phyloP scores from a whole-genome alignment of 805 yeast species.

The Scheffersomyces stipitis region DNA sequence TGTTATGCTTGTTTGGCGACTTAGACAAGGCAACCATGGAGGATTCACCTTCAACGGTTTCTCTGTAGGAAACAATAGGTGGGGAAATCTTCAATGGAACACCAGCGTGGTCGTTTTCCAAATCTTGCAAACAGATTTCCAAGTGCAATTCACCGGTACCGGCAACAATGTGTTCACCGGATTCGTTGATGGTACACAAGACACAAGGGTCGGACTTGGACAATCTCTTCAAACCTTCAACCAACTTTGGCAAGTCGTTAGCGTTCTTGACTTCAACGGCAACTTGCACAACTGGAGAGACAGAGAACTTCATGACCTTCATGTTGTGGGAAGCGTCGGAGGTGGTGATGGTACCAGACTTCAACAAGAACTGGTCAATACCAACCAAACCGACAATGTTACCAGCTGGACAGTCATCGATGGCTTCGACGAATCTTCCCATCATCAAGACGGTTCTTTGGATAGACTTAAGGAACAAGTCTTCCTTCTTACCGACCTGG shows the following conservation, averaged over 20 bases:
- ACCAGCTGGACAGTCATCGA: constrained; percentile 99
- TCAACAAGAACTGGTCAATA: constrained; percentile 98
- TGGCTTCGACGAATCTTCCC: constrained; percentile 98
- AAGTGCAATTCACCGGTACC: constrained; percentile 99
- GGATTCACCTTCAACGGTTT: constrained; percentile 92
- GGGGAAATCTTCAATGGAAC: constrained; percentile 96
- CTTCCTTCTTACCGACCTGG: constrained; percentile 97
- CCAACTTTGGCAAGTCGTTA: constrained; percentile 98
- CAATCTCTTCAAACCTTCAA: constrained; percentile 99
- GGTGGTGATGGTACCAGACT: constrained; percentile 99
- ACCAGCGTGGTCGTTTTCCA: constrained; percentile 99
- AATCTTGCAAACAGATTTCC: constrained; percentile 95
- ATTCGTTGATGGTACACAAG: constrained; percentile 76
- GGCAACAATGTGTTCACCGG: constrained; percentile 99
- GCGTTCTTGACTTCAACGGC: constrained; percentile 99
- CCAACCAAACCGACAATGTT: constrained; percentile 99
- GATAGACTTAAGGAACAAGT: constrained; percentile 92
- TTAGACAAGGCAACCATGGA: constrained; percentile 95
- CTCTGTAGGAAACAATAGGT: constrained; percentile 98
- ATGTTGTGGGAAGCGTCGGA: constrained; percentile 96
- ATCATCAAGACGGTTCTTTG: constrained; percentile 99
- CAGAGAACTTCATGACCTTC: constrained; percentile 99
- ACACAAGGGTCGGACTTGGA: constrained; percentile 99
- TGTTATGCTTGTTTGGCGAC: constrained; percentile 99
- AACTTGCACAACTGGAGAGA: constrained; percentile 99